Base-by-base conservation (phyloP, 179 eudicot genomes). In the Camellia oleifera region DNA sequence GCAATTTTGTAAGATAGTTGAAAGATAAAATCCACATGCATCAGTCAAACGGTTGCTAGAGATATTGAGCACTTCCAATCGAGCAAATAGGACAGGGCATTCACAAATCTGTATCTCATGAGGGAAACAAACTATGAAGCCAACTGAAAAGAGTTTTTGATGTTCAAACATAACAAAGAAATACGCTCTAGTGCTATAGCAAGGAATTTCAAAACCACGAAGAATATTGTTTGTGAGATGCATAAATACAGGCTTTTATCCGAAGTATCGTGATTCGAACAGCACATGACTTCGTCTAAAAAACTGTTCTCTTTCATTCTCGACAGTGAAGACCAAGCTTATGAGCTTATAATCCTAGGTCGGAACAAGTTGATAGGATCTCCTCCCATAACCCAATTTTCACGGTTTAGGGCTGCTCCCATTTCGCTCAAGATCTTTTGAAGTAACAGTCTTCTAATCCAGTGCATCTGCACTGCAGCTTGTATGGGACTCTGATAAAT, bases 31-130 rank as follows among this genome's bases (percentile, higher is more conserved):
- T 79, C 93, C 95, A 87, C 97, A 96, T 9, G 92, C 89, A 88
- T 94, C 99, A 78, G 98, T 94, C 77, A 96, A 88, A 81, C 95
- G 91, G 86, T 96, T 96, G 71, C 97, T 98, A 76, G 98, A 92
- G 64, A 96, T 84, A 84, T 94, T 90, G 77, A 96, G 91, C 80
- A 96, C 98, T 91, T 96, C 98, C 88, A 96, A 70, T 76, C 99
- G 97, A 81, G 87, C 78, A 86, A 90, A 78, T 53, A 94, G 87
- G 72, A 85, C 94, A 52, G 97, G 93, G 82, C 98, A 96, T 69
- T 96, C 99, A 84, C 97, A 92, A 58, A 96, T 94, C 99, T 94
- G 93, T 65, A 44, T 42, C 42, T 58, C 10, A 56, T 17, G 68
- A 61, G 65, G 8, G 12, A 32, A 26, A 57, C 73, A 64, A 52